These are phyloP conservation scores for Phellinidium pouzarii DNA, from an alignment of 1,284 basidiomycete species.

Conservation along the genomic window DNA sequence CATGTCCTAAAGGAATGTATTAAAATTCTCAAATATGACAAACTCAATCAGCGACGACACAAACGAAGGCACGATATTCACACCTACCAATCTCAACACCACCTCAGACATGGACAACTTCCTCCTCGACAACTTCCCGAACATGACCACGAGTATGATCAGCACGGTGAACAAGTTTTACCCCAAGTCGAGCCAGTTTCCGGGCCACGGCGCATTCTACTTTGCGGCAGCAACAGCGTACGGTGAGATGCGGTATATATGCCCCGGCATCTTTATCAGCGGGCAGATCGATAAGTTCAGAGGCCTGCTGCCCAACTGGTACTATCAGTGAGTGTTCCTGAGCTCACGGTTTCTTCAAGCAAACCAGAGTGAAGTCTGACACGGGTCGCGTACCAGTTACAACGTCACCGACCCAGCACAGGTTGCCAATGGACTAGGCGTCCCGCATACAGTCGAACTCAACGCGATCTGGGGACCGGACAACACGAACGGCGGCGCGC, in stretches of 20 bases:
- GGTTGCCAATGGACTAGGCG: conserved; percentile 18
- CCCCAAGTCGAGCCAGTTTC: conserved; percentile 17
- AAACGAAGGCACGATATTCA: conserved; percentile 21
- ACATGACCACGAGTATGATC: conserved; percentile 16
- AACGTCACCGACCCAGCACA: conserved; percentile 21
- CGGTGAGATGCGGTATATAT: conserved; percentile 22
- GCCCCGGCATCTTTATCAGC: conserved; percentile 21
- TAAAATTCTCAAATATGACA: background rate
- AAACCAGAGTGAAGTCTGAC: background rate
- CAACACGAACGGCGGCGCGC: conserved; percentile 18
- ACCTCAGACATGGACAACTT: conserved; percentile 20
- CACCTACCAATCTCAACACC: conserved; percentile 17
- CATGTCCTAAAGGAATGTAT: background rate
- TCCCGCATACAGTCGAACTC: conserved; percentile 20
- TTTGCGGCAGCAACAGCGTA: conserved; percentile 19
- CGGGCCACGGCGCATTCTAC: conserved; percentile 18
- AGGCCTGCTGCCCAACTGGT: conserved; percentile 12
- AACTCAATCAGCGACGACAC: conserved; percentile 20
- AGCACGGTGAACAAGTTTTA: conserved; percentile 17
- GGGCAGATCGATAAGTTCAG: conserved; percentile 10
- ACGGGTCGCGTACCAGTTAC: conserved; percentile 17
- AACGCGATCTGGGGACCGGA: conserved; percentile 21
- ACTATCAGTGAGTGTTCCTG: conserved; percentile 11
- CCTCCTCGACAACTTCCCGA: conserved; percentile 20
- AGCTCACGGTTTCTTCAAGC: background rate